Evolutionary conservation across 192 early-diverging fungal species (phyloP), one percentile per base, ranked within the genome.

Genomic region (Allomyces macrogynus): DNA sequence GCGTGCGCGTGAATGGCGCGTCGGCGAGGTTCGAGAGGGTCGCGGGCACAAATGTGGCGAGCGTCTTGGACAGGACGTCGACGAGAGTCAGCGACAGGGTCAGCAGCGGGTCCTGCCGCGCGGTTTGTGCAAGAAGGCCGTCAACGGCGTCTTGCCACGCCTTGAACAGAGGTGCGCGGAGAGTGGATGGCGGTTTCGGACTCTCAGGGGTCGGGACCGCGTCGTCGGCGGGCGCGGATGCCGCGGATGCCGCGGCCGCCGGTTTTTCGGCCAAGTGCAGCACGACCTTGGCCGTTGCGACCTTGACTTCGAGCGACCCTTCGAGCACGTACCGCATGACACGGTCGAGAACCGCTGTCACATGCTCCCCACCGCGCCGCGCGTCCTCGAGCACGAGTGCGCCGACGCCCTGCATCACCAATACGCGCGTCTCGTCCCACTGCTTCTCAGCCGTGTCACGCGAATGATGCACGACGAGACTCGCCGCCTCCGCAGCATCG

Each of bases 351-450:
- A 57, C 12, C 16, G 5, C 16, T 7, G 20, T 5, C 49, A 57
- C 20, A n/a, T 57, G 49, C 16, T n/a, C 16, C 49, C 16, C 49
- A 57, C 49, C 20, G 12, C 49, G 49, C 16, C 49, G 49, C 49
- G 49, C 16, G 5, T 20, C 16, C 16, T n/a, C 49, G 12, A 14
- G 49, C 49, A 20, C 49, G 49, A 57, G 49, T 57, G 49, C 49
- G 9, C 49, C 49, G 3, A 57, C 16, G 20, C 49, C 49, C 49
- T 57, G 49, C 9, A 88, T 69, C 8, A 88, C 82, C 3, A 90
- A 69, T 0, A 87, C 86, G 60, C 89, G 88, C 0, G 90, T 91
- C 69, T 93, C 90, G 67, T 93, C 88, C 90, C 90, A 93, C 67
- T 88, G 88, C 67, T 93, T 93, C 62, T 78, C 72, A 1, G 73